Evolutionary conservation across 352 stramenopile genomes (phyloP), one percentile per base, ranked within the genome.

Genomic region (Hyaloperonospora arabidopsidis): DNA sequence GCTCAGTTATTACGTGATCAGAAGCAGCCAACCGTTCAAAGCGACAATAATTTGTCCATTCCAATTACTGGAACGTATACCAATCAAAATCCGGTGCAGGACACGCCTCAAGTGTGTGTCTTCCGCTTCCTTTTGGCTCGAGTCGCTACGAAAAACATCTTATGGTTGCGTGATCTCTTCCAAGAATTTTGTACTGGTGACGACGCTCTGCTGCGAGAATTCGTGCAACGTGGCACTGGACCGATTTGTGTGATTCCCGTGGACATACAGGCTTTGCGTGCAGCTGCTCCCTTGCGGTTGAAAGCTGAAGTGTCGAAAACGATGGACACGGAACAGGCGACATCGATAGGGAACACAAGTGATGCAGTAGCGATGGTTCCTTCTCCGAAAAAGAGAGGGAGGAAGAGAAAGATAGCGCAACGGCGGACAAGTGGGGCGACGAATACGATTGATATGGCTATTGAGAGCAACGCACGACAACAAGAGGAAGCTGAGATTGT

Each of bases 111-210:
- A 4, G 25, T 19, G 18, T 63, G 63, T 18, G 41, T 67, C 6
- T 65, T 71, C 28, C n/a, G 21, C 35, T 69, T 57, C 25, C 14
- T 76, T 11, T 46, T 49, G 22, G 47, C 53, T 2, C 65, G 64
- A 13, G 64, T 76, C n/a, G 54, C 45, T 17, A 74, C 64, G n/a
- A 71, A 63, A 41, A 73, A 76, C 61, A 60, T 76, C 25, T 19
- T 66, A 45, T 68, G 57, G 65, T 43, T 77, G 19, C 32, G 57
- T 11, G 46, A 64, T 13, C 62, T 77, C 29, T 72, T 60, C 46
- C 5, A 49, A 10, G 65, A 77, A 19, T 77, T 74, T 23, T 65
- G 56, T 29, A 49, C 34, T 2, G 65, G 68, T 5, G 45, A 57
- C 0, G 55, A 74, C 12, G n/a, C 46, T 1, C 23, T 60, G 17